A percentile compares a stretch with the other conserved stretches of the same genome.
Conservation (phyloP, 2,329 filamentous ascomycete species). For the Elsinoe arachidis region DNA sequence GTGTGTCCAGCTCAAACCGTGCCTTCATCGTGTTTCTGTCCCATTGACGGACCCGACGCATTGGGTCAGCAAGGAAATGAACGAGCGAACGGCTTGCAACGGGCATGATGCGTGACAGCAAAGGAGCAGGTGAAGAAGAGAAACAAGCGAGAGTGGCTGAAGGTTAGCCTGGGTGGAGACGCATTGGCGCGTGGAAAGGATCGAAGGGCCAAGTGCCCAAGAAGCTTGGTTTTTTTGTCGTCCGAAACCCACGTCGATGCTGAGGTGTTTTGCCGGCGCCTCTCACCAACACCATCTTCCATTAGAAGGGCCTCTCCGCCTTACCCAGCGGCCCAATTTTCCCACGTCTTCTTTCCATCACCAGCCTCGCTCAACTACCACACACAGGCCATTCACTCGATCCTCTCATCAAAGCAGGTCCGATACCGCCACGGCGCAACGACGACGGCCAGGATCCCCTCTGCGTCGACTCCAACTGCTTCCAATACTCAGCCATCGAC, state of each 20-base stretch:
- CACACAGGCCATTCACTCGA: background rate
- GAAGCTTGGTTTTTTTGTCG: too few species aligned
- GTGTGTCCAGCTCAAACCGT: background rate
- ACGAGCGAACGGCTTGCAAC: background rate
- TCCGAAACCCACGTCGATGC: too few species aligned
- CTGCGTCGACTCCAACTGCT: conserved; percentile 1
- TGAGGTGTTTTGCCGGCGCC: too few species aligned
- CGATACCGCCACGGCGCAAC: background rate
- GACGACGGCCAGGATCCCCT: background rate
- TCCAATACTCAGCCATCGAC: background rate
- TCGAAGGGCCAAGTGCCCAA: too few species aligned
- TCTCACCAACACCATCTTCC: background rate
- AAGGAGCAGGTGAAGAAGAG: background rate
- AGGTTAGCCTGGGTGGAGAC: background rate
- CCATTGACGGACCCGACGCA: background rate
- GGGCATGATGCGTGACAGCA: background rate
- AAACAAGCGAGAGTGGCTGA: background rate
- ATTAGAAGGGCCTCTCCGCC: background rate
- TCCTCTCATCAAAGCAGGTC: background rate
- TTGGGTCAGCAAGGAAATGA: conserved; percentile 3
- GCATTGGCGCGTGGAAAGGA: too few species aligned
- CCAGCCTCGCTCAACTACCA: background rate
- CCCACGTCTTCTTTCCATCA: background rate
- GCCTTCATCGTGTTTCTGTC: background rate
- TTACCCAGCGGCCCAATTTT: background rate